phyloP scores from a whole-genome alignment of 75 land plant genomes.

The Chamaecyparis obtusa region DNA sequence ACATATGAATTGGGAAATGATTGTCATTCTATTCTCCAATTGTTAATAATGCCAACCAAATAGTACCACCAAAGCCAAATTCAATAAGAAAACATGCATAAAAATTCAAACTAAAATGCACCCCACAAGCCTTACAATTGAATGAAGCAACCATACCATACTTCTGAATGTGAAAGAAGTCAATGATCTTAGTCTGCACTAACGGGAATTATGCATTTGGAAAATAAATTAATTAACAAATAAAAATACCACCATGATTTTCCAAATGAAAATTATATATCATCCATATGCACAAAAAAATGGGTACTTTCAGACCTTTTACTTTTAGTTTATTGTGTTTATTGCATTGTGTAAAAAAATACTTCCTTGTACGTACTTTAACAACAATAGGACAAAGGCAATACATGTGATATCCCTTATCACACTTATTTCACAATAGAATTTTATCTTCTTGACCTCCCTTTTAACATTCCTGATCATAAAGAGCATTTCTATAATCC shows the following conservation, averaged over 20 bases:
- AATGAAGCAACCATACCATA: neutral
- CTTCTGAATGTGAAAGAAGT: conserved; percentile 86
- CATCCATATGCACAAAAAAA: neutral
- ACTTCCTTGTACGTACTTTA: conserved; percentile 64
- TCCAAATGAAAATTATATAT: neutral
- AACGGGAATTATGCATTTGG: conserved; percentile 68
- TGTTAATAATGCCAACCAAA: neutral
- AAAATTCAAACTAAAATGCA: neutral
- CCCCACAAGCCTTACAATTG: neutral
- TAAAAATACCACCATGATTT: neutral
- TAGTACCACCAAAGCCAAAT: neutral
- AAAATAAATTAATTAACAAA: neutral
- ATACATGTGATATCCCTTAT: conserved; percentile 77
- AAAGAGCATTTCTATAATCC: conserved; percentile 16
- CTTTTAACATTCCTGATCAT: conserved; percentile 72
- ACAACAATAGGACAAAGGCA: conserved; percentile 85
- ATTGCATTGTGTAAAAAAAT: conserved; percentile 74
- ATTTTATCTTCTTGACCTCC: conserved; percentile 59
- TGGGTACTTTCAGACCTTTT: conserved; percentile 13
- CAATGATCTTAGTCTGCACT: conserved; percentile 86
- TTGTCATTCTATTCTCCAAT: neutral
- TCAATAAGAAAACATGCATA: neutral
- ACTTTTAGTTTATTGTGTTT: conserved; percentile 28
- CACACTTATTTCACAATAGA: conserved; percentile 90
- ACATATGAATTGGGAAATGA: neutral